Evolutionary conservation across 768 basidiomycete genomes (phyloP).

Genomic region (Termitomyces sp.): DNA sequence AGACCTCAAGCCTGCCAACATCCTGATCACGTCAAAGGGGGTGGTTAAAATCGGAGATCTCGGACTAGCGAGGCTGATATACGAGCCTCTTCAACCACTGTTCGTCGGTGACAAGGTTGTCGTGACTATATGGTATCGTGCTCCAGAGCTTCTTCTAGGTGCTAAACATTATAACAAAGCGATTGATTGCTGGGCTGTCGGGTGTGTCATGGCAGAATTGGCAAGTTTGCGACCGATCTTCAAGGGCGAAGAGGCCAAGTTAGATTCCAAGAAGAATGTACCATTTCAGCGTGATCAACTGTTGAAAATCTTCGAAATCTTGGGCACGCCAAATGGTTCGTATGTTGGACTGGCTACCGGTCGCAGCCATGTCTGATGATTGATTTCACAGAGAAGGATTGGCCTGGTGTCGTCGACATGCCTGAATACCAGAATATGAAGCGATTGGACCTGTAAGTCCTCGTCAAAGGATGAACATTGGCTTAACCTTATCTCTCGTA

Average conservation of each 20-base stretch:
- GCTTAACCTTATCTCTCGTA: background rate
- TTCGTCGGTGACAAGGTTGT: conserved; percentile 97
- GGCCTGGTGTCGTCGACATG: conserved; percentile 84
- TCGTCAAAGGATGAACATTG: background rate
- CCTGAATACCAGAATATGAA: conserved; percentile 86
- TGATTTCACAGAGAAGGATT: conserved; percentile 63
- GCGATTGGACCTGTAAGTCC: conserved; percentile 65
- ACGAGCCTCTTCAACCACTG: conserved; percentile 87
- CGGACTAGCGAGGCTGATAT: conserved; percentile 87
- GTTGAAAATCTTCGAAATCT: conserved; percentile 91
- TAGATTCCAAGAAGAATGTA: conserved; percentile 95
- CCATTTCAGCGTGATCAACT: conserved; percentile 97
- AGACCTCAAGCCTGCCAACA: conserved; percentile 98
- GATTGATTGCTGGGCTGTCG: conserved; percentile 96
- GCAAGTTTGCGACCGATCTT: conserved; percentile 94
- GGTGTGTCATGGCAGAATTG: conserved; percentile 95
- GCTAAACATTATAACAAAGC: conserved; percentile 98
- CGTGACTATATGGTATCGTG: conserved; percentile 99
- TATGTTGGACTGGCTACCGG: conserved; percentile 2
- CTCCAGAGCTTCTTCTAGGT: conserved; percentile 93
- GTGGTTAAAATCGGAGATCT: conserved; percentile 98
- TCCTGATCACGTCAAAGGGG: conserved; percentile 86
- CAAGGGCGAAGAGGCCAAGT: conserved; percentile 98
- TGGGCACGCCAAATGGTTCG: conserved; percentile 85
- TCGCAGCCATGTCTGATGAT: background rate